A percentile compares a stretch with the other conserved stretches of the same genome.
phyloP scores from a whole-genome alignment of 192 early-diverging fungal species.

The Mortierella claussenii region DNA sequence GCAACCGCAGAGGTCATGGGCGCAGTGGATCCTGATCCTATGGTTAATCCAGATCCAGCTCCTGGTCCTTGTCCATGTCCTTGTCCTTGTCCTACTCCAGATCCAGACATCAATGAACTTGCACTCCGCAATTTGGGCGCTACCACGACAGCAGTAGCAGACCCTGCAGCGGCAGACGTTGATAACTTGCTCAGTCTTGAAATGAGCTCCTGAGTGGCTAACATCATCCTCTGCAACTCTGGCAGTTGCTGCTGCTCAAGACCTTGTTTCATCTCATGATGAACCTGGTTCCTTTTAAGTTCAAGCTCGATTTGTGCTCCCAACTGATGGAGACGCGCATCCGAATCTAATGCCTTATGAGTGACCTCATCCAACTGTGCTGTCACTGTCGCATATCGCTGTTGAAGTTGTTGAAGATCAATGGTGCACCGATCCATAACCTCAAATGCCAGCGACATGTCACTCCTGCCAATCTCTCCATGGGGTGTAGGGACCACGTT shows the following conservation, averaged over 20 bases:
- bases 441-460: constrained; percentile 48
- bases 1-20: not conserved
- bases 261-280: constrained; percentile 36
- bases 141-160: constrained; percentile 37
- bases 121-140: constrained; percentile 7
- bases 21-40: not conserved
- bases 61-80: constrained; percentile 3
- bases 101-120: not conserved
- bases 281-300: constrained; percentile 26
- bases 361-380: constrained; percentile 13
- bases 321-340: constrained; percentile 24
- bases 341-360: constrained; percentile 36
- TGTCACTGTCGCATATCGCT: constrained; percentile 16
- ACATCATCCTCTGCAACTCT: constrained; percentile 40
- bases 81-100: constrained; percentile 5
- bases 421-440: constrained; percentile 43
- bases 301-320: constrained; percentile 44
- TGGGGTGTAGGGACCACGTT: constrained; percentile 29
- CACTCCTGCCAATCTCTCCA: constrained; percentile 38
- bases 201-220: constrained; percentile 32
- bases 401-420: constrained; percentile 36
- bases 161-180: constrained; percentile 36
- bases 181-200: constrained; percentile 37
- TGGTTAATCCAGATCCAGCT: not conserved
- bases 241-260: constrained; percentile 44